Evolutionary conservation across 495 filamentous ascomycete genomes (phyloP).

Genomic region (Rusavskia elegans): DNA sequence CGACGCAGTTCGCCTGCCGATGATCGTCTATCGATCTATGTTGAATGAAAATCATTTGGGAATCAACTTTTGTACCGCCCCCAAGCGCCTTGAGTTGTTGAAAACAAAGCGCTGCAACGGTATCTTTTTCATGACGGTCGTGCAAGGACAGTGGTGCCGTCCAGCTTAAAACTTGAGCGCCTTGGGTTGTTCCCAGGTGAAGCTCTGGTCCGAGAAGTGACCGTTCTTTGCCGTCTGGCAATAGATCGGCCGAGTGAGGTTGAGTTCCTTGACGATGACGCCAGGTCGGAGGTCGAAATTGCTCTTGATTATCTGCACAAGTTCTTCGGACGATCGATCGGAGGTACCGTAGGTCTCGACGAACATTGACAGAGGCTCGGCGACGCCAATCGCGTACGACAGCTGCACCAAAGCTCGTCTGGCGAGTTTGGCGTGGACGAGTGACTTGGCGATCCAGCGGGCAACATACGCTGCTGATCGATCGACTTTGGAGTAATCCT

Average conservation of each 20-base stretch:
- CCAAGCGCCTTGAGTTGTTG: constrained; percentile 34
- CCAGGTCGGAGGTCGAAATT: constrained; percentile 97
- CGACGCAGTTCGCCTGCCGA: not conserved
- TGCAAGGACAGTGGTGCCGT: not conserved
- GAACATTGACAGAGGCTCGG: constrained; percentile 86
- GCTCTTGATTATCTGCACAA: constrained; percentile 79
- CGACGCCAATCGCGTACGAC: constrained; percentile 96
- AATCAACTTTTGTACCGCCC: constrained; percentile 7
- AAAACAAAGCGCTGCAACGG: constrained; percentile 40
- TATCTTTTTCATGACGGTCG: constrained; percentile 30
- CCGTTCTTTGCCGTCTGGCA: constrained; percentile 97
- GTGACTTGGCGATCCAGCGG: constrained; percentile 97
- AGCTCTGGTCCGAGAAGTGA: constrained; percentile 97
- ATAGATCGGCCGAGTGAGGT: constrained; percentile 93
- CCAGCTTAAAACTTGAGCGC: constrained; percentile 60
- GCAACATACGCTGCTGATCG: constrained; percentile 93
- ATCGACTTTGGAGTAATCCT: constrained; percentile 99
- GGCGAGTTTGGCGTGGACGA: constrained; percentile 74
- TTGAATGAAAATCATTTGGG: constrained; percentile 6
- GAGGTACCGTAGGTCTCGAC: constrained; percentile 78
- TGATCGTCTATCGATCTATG: constrained; percentile 9
- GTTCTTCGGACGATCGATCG: constrained; percentile 53
- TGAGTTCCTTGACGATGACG: constrained; percentile 95
- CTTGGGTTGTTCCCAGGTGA: constrained; percentile 98
- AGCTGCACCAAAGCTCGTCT: constrained; percentile 91